Evolutionary conservation across 352 stramenopile species (phyloP).

Genomic region (Pythium aristosporum): DNA sequence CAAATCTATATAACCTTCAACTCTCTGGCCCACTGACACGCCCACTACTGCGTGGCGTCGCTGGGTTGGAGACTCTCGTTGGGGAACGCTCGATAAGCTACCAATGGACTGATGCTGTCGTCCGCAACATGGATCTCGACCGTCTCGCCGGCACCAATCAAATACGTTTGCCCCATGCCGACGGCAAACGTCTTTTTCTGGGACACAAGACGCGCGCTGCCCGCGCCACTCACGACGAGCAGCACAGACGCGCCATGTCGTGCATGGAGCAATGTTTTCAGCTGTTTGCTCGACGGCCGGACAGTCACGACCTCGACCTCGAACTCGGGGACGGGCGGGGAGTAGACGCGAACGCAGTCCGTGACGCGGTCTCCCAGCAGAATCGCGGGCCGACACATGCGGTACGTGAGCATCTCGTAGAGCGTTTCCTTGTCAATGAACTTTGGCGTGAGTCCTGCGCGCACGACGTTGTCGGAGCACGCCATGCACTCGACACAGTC

Average conservation of each 20-base stretch:
- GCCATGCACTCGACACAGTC: slow-evolving; percentile 99
- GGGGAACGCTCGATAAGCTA: slow-evolving; percentile 21
- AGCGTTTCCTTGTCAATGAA: slow-evolving; percentile 98
- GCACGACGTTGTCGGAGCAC: slow-evolving; percentile 98
- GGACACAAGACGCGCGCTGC: neutral
- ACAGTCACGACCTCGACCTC: slow-evolving; percentile 69
- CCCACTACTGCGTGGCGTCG: neutral
- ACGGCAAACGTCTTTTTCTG: slow-evolving; percentile 8
- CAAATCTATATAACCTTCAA: too few species aligned
- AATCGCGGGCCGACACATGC: slow-evolving; percentile 55
- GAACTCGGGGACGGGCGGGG: slow-evolving; percentile 90
- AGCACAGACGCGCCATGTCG: slow-evolving; percentile 19
- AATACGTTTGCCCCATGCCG: slow-evolving; percentile 5
- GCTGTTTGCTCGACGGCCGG: neutral
- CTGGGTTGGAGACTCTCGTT: slow-evolving; percentile 18
- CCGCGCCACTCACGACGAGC: slow-evolving; percentile 12
- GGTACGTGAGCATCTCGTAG: slow-evolving; percentile 97
- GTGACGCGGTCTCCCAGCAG: slow-evolving; percentile 52
- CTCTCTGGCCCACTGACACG: too few species aligned
- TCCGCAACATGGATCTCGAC: slow-evolving; percentile 4
- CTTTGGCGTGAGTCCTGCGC: slow-evolving; percentile 98
- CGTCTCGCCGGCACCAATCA: slow-evolving; percentile 19
- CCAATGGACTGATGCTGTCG: neutral
- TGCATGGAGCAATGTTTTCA: neutral
- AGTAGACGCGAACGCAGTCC: slow-evolving; percentile 79